Base-by-base conservation (phyloP, 108 stramenopile species). In the Hondaea fermentalgiana region DNA sequence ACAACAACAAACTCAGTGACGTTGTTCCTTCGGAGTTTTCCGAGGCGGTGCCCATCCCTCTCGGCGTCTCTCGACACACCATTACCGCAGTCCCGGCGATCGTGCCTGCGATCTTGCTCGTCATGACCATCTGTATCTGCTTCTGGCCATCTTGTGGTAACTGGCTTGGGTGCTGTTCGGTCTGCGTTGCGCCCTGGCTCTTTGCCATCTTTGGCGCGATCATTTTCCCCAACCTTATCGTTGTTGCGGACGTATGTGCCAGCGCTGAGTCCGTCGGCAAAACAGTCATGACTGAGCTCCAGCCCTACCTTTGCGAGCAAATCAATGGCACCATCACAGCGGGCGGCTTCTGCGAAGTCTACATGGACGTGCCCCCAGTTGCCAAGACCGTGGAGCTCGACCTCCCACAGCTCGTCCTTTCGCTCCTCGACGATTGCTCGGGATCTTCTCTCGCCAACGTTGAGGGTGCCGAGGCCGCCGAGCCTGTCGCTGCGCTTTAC, bases 191-290 rank as follows among this genome's bases (percentile, higher is more conserved):
- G 51, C 76, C 76, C 51, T 83, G 45, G 49, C 45, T 92, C 42
- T 58, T 89, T 12, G 28, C 90, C 59, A 92, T 95, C 90, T 94
- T 94, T 35, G 53, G 44, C 21, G 95, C 94, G 4, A 89, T 95
- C 29, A 72, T 88, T 43, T 58, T 95, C 43, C 72, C 76, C n/a
- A 45, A 45, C 3, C 49, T 83, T 17, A 53, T 83, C 17, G 16
- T 83, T 12, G 23, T 45, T 25, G 76, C 76, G n/a, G 76, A 83
- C 28, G 51, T 83, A 45, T 83, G 76, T 23, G 45, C 76, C 45
- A 28, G 76, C 51, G 76, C 51, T 6, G 76, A 83, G 76, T 25
- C 19, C 10, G 76, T 53, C 28, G 76, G 76, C 28, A 16, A 14
- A 6, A 83, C 76, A 12, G 76, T 28, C n/a, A 23, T 83, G 19